Evolutionary conservation across 495 filamentous ascomycete species (phyloP).

Genomic region (Aspergillus incahuasiensis): DNA sequence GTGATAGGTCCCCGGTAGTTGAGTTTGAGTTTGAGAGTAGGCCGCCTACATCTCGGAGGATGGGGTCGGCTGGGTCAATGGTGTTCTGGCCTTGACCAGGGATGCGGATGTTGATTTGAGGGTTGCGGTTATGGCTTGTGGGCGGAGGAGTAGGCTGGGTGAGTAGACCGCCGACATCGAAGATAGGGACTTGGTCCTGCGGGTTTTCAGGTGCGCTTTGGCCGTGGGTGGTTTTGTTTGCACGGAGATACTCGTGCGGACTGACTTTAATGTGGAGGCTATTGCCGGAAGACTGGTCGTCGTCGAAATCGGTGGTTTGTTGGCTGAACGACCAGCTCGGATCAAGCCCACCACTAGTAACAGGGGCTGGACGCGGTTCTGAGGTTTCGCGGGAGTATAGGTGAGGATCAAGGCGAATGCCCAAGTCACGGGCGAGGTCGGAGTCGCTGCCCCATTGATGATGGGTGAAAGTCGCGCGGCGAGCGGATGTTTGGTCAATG

Average conservation of each 20-base stretch:
- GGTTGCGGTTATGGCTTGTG: constrained; percentile 3
- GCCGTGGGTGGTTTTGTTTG: constrained; percentile 21
- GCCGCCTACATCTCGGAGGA: constrained; percentile 57
- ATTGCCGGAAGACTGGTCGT: constrained; percentile 28
- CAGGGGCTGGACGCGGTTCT: constrained; percentile 36
- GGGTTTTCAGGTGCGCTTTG: constrained; percentile 7
- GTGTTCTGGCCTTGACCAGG: neutral
- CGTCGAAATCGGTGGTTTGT: constrained; percentile 17
- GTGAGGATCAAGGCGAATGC: constrained; percentile 59
- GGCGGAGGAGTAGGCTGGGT: constrained; percentile 29
- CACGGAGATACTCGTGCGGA: constrained; percentile 36
- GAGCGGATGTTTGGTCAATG: constrained; percentile 45
- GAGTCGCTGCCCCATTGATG: constrained; percentile 78
- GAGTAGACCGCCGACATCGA: constrained; percentile 66
- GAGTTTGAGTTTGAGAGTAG: constrained; percentile 37
- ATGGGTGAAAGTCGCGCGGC: constrained; percentile 48
- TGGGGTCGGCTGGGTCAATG: constrained; percentile 45
- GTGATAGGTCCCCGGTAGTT: constrained; percentile 17
- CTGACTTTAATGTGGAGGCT: constrained; percentile 34
- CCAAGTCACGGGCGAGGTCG: constrained; percentile 68
- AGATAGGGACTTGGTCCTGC: constrained; percentile 48
- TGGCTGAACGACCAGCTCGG: constrained; percentile 32
- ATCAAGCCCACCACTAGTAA: constrained; percentile 28
- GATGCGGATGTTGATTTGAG: neutral
- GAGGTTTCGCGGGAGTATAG: constrained; percentile 39